These are phyloP conservation scores for Biancaea sappan DNA, from an alignment of 306 rosid genomes.

Conservation along the genomic window DNA sequence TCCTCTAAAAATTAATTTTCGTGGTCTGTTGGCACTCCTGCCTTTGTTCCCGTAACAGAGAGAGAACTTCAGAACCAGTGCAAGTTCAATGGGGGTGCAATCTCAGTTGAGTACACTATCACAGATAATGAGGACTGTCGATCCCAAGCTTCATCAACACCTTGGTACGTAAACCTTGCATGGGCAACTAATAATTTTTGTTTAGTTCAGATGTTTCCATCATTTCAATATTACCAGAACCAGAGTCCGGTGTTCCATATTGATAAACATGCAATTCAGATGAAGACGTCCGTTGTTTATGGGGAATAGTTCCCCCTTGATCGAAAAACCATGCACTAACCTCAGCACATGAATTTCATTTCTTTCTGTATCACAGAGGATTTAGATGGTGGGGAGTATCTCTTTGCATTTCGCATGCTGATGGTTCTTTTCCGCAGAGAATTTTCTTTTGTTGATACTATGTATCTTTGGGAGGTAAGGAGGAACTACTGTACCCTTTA, in stretches of 20 bases:
- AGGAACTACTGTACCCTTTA: constrained; percentile 21
- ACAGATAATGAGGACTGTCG: constrained; percentile 83
- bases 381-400: constrained; percentile 92
- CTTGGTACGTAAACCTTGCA: constrained; percentile 61
- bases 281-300: constrained; percentile 14
- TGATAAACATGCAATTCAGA: not conserved
- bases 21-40: constrained; percentile 36
- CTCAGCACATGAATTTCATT: constrained; percentile 6
- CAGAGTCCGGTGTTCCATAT: not conserved
- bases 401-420: constrained; percentile 96
- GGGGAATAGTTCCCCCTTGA: constrained; percentile 5
- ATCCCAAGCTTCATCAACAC: constrained; percentile 96
- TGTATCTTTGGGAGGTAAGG: constrained; percentile 98
- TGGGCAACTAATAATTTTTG: constrained; percentile 25
- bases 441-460: constrained; percentile 83
- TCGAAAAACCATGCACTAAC: not conserved
- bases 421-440: constrained; percentile 99
- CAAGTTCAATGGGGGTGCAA: constrained; percentile 91
- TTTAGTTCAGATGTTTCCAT: not conserved
- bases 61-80: constrained; percentile 77
- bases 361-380: constrained; percentile 69
- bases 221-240: constrained; percentile 4
- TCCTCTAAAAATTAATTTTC: constrained; percentile 22
- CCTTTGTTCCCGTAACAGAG: constrained; percentile 59
- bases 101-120: constrained; percentile 87